Percentiles rank a stretch among this genome's conserved stretches.
These are phyloP conservation scores for Allantophomopsis cytisporea DNA, from an alignment of 2,329 filamentous ascomycete genomes.

Conservation along the genomic window DNA sequence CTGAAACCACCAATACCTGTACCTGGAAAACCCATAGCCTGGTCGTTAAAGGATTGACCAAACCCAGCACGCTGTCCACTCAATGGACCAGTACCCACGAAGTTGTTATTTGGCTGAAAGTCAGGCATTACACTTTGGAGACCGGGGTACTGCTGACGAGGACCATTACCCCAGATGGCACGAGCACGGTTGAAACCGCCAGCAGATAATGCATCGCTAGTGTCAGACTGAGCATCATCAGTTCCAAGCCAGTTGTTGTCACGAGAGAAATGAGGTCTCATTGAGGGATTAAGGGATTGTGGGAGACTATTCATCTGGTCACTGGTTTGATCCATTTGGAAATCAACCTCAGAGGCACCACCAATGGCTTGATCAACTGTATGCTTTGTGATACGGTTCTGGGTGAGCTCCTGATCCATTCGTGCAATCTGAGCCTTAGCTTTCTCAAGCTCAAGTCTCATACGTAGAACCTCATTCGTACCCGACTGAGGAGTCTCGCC, in stretches of 20 bases:
- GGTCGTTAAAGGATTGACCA: conserved; percentile 16
- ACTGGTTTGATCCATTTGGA: conserved; percentile 12
- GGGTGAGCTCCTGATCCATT: conserved; percentile 58
- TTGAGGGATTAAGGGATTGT: conserved; percentile 14
- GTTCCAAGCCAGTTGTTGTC: conserved; percentile 35
- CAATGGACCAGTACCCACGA: conserved; percentile 30
- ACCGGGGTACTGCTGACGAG: conserved; percentile 15
- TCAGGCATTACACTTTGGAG: conserved; percentile 8
- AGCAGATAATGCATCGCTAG: conserved; percentile 36
- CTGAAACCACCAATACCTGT: conserved; percentile 13
- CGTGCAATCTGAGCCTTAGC: conserved; percentile 58
- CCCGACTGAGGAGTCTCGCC: conserved; percentile 17
- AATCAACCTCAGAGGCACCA: conserved; percentile 30
- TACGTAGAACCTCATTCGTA: conserved; percentile 47
- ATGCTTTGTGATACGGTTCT: conserved; percentile 45
- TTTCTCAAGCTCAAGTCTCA: conserved; percentile 59
- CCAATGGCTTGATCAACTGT: conserved; percentile 41
- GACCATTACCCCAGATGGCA: conserved; percentile 39
- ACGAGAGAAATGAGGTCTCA: conserved; percentile 21
- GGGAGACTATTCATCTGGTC: conserved; percentile 9
- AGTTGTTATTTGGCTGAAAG: conserved; percentile 16
- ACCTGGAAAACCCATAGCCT: conserved; percentile 11
- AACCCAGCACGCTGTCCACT: conserved; percentile 19
- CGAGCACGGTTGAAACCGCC: conserved; percentile 38
- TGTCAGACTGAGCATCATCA: conserved; percentile 43